Evolutionary conservation across 306 rosid species (phyloP), one percentile per base, ranked within the genome.

Genomic region (Acmispon strigosus): DNA sequence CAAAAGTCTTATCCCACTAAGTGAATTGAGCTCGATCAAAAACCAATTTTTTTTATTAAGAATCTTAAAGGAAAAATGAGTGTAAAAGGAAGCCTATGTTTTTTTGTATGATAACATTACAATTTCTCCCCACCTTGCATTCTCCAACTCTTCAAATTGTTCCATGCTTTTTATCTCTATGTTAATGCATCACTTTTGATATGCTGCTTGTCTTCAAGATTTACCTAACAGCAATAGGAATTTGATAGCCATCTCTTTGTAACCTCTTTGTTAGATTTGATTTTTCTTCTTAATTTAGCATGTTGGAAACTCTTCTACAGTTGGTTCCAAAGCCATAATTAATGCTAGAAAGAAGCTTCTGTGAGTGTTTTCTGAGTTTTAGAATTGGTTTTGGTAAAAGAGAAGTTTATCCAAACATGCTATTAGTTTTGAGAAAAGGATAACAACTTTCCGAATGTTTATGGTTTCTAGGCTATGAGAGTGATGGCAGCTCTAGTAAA

Each of bases 401-500:
- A 27, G 34, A 27, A 27, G 5, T 4, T 4, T 4, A 27, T 27
- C 34, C 34, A 4, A 27, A 27, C 34, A 27, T 27, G 34, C 5
- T 27, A 27, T 27, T 27, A 32, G 27, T 44, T 71, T 66, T 66
- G 36, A 41, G 15, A 36, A 44, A 37, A 36, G n/a, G 75, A 39
- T 77, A 11, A 54, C 66, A 65, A 67, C 5, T 61, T 36, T 66
- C 52, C 8, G 19, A 24, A 45, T 14, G 8, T 73, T 66, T 76
- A 9, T 71, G 36, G 45, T 70, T 76, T 47, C 13, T 66, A 91
- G 99, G 95, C 51, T 87, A 91, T 83, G 96, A 82, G 49, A 89
- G 89, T 50, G 92, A 87, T 66, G 89, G 86, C 42, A 74, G 78
- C 58, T 78, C 84, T 12, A 6, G 16, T 56, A 86, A 67, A 74